Base-by-base conservation (phyloP, 306 rosid species). In the Gillenia trifoliata region DNA sequence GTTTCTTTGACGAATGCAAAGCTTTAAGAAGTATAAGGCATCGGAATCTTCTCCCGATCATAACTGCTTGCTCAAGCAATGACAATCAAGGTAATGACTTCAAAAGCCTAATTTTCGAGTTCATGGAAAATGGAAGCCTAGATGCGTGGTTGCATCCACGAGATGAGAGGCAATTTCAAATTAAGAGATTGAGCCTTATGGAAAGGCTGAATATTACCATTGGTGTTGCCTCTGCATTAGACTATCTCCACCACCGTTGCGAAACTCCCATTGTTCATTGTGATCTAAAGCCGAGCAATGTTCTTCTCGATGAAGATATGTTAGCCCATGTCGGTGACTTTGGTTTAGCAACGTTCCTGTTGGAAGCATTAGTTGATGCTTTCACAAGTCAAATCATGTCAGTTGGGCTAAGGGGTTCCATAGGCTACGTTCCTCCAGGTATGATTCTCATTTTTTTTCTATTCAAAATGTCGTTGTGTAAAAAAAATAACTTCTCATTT, bases 31-130 rank as follows among this genome's bases (percentile, higher is more conserved):
- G 30, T 31, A 74, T 66, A 41, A 68, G 83, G 22, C 86, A 85
- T 72, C 70, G 80, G 0, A 85, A 85, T 72, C 85, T 82, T 65
- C 82, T 85, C 11, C 80, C 74, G 79, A 77, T 82, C 60, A 10
- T 79, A 43, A 77, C 81, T 38, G 57, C 67, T 15, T 74, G 78
- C 73, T 84, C 85, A 8, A 55, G 60, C 28, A 55, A n/a, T 22
- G 59, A n/a, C n/a, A 9, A 55, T 55, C 60, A 55, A 8, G 28
- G 76, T 15, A 66, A 80, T 60, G 85, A 78, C 3, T 84, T 81
- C 71, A 81, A 81, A 71, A 76, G 81, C 55, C 7, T 78, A 26
- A 77, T 81, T 19, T 78, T 78, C 50, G 72, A 84, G 47, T 85
- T 71, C 77, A 81, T 81, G 83, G 6, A 78, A 2, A 81, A 85